Percentiles rank a stretch among this genome's conserved stretches.
phyloP scores from a whole-genome alignment of 2,329 filamentous ascomycete genomes.

The Xylaria hypoxylon region DNA sequence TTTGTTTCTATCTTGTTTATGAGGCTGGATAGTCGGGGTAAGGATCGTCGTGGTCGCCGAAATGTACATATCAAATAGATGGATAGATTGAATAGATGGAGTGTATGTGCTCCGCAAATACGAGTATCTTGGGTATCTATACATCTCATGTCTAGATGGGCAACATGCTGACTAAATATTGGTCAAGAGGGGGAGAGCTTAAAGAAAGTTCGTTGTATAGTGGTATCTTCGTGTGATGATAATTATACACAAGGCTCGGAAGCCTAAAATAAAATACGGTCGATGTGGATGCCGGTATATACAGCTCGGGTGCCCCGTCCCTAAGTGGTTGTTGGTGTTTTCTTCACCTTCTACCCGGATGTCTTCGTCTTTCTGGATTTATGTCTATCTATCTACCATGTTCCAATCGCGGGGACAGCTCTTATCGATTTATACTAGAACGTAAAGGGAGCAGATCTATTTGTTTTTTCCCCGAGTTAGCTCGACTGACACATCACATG shows the following conservation, averaged over 20 bases:
- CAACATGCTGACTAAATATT: background rate
- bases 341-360: conserved; percentile 2
- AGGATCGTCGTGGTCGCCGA: background rate
- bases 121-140: background rate
- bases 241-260: conserved; percentile 16
- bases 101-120: background rate
- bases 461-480: conserved; percentile 50
- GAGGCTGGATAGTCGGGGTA: background rate
- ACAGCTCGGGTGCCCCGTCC: conserved; percentile 2
- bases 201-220: background rate
- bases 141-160: background rate
- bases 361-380: background rate
- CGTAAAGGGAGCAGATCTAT: conserved; percentile 68
- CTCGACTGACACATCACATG: conserved; percentile 24
- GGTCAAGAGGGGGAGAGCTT: background rate
- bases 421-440: conserved; percentile 56
- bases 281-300: conserved; percentile 22
- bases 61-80: background rate
- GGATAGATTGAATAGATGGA: background rate
- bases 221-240: conserved; percentile 32
- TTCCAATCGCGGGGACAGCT: background rate
- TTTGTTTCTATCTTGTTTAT: background rate
- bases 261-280: background rate
- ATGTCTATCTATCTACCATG: conserved; percentile 9
- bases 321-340: background rate